Evolutionary conservation across 2,329 filamentous ascomycete genomes (phyloP).

Genomic region (Exophiala lecanii-corni): DNA sequence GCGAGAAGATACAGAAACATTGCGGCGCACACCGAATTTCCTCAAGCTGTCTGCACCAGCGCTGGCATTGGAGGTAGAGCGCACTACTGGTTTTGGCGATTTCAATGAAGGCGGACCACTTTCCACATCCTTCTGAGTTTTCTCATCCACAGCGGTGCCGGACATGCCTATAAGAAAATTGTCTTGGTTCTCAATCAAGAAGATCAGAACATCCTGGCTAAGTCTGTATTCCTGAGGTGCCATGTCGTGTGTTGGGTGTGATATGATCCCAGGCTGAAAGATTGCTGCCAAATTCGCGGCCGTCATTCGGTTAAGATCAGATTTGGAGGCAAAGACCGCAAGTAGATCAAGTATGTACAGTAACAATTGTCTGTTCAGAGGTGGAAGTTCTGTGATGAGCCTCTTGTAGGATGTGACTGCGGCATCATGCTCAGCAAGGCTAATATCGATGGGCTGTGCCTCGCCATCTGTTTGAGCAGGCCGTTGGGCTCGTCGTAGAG

Average conservation of each 20-base stretch:
- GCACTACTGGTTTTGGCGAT: conserved; percentile 56
- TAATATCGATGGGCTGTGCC: conserved; percentile 59
- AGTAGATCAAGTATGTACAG: conserved; percentile 94
- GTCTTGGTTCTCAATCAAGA: conserved; percentile 96
- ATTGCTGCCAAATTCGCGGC: conserved; percentile 92
- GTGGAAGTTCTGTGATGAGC: conserved; percentile 87
- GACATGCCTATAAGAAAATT: conserved; percentile 98
- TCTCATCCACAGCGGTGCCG: conserved; percentile 93
- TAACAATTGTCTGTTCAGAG: conserved; percentile 86
- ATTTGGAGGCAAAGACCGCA: conserved; percentile 94
- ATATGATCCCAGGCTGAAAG: conserved; percentile 94
- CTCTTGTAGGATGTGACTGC: conserved; percentile 82
- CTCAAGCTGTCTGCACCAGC: conserved; percentile 82
- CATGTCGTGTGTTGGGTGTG: conserved; percentile 93
- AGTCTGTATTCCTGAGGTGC: conserved; percentile 87
- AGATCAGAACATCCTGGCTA: conserved; percentile 95
- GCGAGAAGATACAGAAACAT: conserved; percentile 88
- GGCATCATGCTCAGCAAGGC: conserved; percentile 54
- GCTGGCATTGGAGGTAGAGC: conserved; percentile 83
- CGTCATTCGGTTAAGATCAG: conserved; percentile 95
- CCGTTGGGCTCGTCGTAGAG: conserved; percentile 64
- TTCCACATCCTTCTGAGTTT: conserved; percentile 62
- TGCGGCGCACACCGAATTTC: conserved; percentile 73
- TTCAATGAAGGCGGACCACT: conserved; percentile 55
- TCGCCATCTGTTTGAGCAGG: conserved; percentile 68